A percentile compares a stretch with the other conserved stretches of the same genome.
These are phyloP conservation scores for Phytophthora syringae DNA, from an alignment of 352 stramenopile genomes.

Conservation along the genomic window DNA sequence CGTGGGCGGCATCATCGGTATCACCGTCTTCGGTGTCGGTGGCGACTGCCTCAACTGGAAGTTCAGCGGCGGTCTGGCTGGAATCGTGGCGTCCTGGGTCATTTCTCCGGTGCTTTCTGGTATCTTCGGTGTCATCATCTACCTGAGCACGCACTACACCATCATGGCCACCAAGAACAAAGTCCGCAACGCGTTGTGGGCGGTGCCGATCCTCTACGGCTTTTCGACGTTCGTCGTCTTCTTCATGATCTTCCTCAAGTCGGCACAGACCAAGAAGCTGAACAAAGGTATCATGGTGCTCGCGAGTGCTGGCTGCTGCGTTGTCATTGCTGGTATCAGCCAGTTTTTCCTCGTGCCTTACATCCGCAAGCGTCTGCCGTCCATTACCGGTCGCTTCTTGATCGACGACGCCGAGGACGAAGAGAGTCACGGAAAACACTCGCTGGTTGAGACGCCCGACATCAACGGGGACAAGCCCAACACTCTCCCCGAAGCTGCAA, in stretches of 20 bases:
- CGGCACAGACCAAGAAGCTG: conserved; percentile 9
- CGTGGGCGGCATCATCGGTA: too few species aligned
- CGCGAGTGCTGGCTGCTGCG: neutral
- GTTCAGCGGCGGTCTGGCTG: too few species aligned
- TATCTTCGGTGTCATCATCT: conserved; percentile 58
- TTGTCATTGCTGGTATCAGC: conserved; percentile 5
- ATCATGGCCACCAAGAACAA: conserved; percentile 52
- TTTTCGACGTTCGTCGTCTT: conserved; percentile 55
- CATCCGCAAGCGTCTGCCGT: conserved; percentile 27
- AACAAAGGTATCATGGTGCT: conserved; percentile 17
- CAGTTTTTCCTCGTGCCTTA: conserved; percentile 37
- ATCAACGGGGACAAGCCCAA: conserved; percentile 5
- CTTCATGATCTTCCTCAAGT: conserved; percentile 60
- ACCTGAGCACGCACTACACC: conserved; percentile 49
- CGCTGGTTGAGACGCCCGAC: conserved; percentile 16
- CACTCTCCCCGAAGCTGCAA: too few species aligned
- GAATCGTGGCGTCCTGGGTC: too few species aligned
- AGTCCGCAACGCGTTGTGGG: conserved; percentile 36
- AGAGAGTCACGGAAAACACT: conserved; percentile 7
- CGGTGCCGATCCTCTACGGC: conserved; percentile 62
- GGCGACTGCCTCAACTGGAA: too few species aligned
- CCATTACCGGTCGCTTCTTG: conserved; percentile 27
- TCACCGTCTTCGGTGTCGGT: too few species aligned
- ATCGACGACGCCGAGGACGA: conserved; percentile 15
- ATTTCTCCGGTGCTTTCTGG: too few species aligned